phyloP scores from a whole-genome alignment of 2,329 filamentous ascomycete species.

The Fusarium armeniacum region DNA sequence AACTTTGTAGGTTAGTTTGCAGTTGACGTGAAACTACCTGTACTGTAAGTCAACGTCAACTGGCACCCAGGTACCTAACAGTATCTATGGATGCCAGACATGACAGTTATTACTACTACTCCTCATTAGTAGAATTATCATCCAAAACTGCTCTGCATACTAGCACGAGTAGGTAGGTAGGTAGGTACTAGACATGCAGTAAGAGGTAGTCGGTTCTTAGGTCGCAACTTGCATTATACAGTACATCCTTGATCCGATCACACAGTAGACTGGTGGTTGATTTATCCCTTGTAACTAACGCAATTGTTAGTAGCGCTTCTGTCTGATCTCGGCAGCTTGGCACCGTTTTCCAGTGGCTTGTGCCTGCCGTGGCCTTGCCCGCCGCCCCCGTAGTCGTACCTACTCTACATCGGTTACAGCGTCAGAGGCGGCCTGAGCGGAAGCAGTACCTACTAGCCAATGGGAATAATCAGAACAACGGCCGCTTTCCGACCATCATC shows the following conservation, averaged over 20 bases:
- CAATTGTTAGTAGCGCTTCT: too few relatives aligned
- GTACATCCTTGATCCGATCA: background rate
- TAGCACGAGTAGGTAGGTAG: background rate
- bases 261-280: background rate
- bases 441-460: slow-evolving; percentile 6
- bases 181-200: too few relatives aligned
- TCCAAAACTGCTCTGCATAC: background rate
- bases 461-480: background rate
- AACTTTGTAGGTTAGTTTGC: background rate
- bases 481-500: background rate
- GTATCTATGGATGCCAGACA: background rate
- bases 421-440: slow-evolving; percentile 24
- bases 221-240: background rate
- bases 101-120: too few relatives aligned
- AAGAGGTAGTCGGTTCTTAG: background rate
- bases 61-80: too few relatives aligned
- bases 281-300: slow-evolving; percentile 1
- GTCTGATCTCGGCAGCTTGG: background rate
- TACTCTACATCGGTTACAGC: background rate
- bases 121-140: background rate
- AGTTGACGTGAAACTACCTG: background rate
- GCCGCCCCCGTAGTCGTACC: background rate
- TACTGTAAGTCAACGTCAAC: background rate
- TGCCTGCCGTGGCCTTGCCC: background rate
- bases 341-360: slow-evolving; percentile 6